Evolutionary conservation across 768 basidiomycete genomes (phyloP), one percentile per base, ranked within the genome.

Genomic region (Hericium rajendrae): DNA sequence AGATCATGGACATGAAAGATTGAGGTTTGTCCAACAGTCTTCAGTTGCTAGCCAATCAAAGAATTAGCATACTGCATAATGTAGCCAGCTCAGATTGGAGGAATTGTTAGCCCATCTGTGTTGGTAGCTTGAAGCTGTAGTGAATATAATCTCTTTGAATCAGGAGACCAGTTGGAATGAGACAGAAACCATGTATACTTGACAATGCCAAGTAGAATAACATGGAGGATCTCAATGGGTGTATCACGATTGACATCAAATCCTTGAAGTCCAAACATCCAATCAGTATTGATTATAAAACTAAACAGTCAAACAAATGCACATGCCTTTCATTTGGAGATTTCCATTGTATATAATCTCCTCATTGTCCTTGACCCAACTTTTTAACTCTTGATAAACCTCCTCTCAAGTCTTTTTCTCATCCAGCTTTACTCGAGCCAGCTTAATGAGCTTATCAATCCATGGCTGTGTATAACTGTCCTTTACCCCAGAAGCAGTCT

Each of bases 141-240:
- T 0, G 68, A 54, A 51, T 71, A 76, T 0, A 63, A 49, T 8
- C 60, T 57, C 48, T 72, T 63, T 26, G 71, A 59, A 4, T 52
- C 57, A 2, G 60, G 55, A 8, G 61, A 69, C 72, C 71, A 74
- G 3, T 56, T n/a, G 3, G 67, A 70, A 51, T 72, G 67, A 0
- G 69, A 64, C 8, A 56, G 56, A 59, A 73, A 69, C 77, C 76
- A 79, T 0, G 68, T 37, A 63, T 78, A 78, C 58, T 78, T 78
- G 28, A 71, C 66, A 28, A 73, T 55, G 0, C 77, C 76, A 15
- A 78, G 69, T 1, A 78, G 65, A 38, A 74, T 66, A 1, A 74
- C 76, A 57, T 79, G 77, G 1, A 79, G 70, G 8, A 78, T 64
- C 64, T 79, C 76, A 8, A 75, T 66, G 1, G 75, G 66, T 0